Evolutionary conservation across 768 basidiomycete species (phyloP), one percentile per base, ranked within the genome.

Genomic region (Lentinus brumalis): DNA sequence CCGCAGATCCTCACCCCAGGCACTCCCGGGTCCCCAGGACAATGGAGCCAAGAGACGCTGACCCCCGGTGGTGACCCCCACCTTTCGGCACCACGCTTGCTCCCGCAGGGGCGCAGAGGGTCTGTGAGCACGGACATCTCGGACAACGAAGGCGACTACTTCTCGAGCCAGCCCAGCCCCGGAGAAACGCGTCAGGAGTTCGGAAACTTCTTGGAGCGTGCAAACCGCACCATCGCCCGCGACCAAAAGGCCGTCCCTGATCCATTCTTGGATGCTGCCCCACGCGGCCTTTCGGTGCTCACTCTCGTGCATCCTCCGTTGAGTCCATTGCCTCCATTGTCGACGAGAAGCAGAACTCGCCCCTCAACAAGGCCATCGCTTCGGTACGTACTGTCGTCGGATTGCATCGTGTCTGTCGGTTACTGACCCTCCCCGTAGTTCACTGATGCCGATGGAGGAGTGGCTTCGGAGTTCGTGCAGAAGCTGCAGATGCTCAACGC

Each of bases 291-390:
- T 96, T 96, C 74, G 91, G 91, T 54, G 66, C 78, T 11, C 91
- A 94, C 71, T 93, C 91, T 44, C 83, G 94, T 5, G 82, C 84
- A 6, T 87, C 88, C 0, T 95, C 93, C 1, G 86, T 90, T n/a
- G 95, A 96, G 68, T 94, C 93, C 5, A 95, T 96, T 57, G 86
- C 91, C 14, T 89, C 92, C 4, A 94, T 96, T 55, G 89, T 94
- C 32, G 93, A 95, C 63, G 94, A 96, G 67, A 96, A 96, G 78
- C 79, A 81, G 1, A 90, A 90, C 63, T 94, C 95, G 26, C 94
- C 95, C 11, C 78, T 96, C 60, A 97, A 97, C 78, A 96, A 96
- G 75, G 93, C 94, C 11, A 92, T 94, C 68, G 89, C 89, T 55
- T 89, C 93, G 61, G 92, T 94, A 69, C 65, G 84, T 49, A 7